Conservation (phyloP, 139 green algal species). For the Pycnococcus provasolii region DNA sequence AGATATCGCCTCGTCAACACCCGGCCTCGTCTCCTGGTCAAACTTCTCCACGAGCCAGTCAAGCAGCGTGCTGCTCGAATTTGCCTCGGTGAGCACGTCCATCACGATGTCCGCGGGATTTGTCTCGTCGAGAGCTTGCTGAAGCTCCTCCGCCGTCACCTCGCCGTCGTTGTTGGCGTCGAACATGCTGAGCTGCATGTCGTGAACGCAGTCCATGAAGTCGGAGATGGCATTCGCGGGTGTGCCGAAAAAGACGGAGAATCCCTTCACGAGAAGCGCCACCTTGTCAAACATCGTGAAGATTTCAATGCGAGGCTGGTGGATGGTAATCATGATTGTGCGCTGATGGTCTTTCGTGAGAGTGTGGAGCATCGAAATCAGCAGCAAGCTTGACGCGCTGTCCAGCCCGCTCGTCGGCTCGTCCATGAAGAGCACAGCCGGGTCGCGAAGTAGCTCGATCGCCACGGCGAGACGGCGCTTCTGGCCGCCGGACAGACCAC, state of each 20-base stretch:
- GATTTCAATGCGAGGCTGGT: slow-evolving; percentile 62
- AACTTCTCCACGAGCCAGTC: no score
- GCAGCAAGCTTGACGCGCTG: slow-evolving; percentile 46
- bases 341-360: slow-evolving; percentile 27
- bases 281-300: neutral
- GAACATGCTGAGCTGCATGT: no score
- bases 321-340: slow-evolving; percentile 80
- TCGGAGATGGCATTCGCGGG: no score
- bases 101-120: no score
- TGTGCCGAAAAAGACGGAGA: neutral
- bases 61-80: no score
- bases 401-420: slow-evolving; percentile 59
- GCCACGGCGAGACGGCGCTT: slow-evolving; percentile 54
- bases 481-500: slow-evolving; percentile 39
- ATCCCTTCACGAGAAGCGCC: neutral
- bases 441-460: slow-evolving; percentile 54
- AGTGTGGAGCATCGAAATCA: slow-evolving; percentile 39
- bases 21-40: no score
- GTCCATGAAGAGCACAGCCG: slow-evolving; percentile 68
- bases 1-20: no score
- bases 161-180: no score
- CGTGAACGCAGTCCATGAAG: no score
- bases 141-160: no score
- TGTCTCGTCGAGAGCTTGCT: no score
- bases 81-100: no score